Conservation (phyloP, 345 rosid species). For the Eutrema japonicum region DNA sequence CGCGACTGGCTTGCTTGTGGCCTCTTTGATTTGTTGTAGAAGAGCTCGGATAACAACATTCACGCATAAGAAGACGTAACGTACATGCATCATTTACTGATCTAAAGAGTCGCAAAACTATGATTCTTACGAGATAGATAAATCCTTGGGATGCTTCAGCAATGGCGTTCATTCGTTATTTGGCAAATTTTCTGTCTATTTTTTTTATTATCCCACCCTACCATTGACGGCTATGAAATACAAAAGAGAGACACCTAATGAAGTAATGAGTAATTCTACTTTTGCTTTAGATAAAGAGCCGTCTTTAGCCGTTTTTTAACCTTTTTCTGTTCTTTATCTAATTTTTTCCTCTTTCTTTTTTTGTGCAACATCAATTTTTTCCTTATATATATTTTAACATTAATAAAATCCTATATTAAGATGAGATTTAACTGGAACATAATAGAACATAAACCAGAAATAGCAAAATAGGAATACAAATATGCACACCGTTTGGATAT, state of each 20-base stretch:
- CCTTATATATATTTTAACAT: neutral
- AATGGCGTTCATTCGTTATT: constrained; percentile 72
- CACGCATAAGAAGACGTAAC: neutral
- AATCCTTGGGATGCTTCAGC: constrained; percentile 89
- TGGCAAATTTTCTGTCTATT: neutral
- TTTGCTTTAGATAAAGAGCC: constrained; percentile 44
- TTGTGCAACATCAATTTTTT: too few relatives aligned
- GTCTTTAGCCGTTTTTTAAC: constrained; percentile 40
- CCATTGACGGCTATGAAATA: constrained; percentile 29
- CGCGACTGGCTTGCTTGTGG: constrained; percentile 73
- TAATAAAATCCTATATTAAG: neutral
- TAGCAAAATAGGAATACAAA: neutral
- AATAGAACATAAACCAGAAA: neutral
- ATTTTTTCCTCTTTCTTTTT: neutral
- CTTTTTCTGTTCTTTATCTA: neutral
- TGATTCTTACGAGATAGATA: constrained; percentile 73
- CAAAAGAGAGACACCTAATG: constrained; percentile 30
- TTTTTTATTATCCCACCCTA: constrained; percentile 3
- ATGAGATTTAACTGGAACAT: neutral
- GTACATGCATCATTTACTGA: neutral
- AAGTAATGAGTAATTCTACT: constrained; percentile 32
- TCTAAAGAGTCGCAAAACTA: neutral
- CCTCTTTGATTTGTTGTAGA: constrained; percentile 70
- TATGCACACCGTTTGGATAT: neutral
- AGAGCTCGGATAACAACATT: constrained; percentile 15